Evolutionary conservation across 495 filamentous ascomycete species (phyloP).

Genomic region (Penicillium canescens): DNA sequence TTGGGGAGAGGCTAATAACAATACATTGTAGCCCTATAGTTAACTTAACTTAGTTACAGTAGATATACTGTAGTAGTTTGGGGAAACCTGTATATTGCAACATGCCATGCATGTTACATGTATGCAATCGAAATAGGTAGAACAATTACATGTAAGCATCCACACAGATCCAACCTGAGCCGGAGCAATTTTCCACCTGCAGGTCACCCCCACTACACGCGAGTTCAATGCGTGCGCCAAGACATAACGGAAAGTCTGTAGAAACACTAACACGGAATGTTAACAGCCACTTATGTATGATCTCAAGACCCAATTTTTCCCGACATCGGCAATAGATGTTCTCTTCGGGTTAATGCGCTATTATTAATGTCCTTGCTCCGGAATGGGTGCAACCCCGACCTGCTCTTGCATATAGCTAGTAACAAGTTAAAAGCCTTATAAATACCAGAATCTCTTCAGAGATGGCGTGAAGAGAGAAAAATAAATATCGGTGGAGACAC

Average conservation of each 20-base stretch:
- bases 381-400: background rate
- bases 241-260: background rate
- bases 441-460: background rate
- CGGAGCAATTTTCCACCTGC: slow-evolving; percentile 6
- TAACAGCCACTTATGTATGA: background rate
- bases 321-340: slow-evolving; percentile 19
- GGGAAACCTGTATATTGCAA: no score
- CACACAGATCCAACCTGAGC: background rate
- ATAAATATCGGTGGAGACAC: slow-evolving; percentile 3
- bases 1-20: no score
- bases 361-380: background rate
- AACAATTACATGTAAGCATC: no score
- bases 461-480: slow-evolving; percentile 9
- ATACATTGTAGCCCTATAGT: no score
- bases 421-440: background rate
- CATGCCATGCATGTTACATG: no score
- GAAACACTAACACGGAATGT: no score
- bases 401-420: background rate
- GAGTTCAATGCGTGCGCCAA: slow-evolving; percentile 9
- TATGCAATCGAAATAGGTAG: no score
- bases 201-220: slow-evolving; percentile 6
- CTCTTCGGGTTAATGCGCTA: background rate
- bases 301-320: slow-evolving; percentile 1
- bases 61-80: no score
- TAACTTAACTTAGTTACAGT: no score